These are phyloP conservation scores for Fusarium avenaceum DNA, from an alignment of 2,329 filamentous ascomycete species.

Conservation along the genomic window DNA sequence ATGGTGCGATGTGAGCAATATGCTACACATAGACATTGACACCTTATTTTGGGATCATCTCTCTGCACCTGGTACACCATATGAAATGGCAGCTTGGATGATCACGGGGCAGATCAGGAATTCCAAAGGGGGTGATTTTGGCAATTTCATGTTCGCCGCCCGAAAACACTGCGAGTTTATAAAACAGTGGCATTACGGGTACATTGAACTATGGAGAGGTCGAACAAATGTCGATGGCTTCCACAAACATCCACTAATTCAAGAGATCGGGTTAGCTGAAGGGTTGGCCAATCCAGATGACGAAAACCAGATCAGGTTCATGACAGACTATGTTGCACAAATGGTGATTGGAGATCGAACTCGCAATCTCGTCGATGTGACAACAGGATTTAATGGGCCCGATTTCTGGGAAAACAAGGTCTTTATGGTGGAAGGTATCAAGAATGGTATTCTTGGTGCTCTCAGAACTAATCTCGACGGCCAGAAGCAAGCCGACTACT, in stretches of 20 bases:
- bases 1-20: too few species aligned
- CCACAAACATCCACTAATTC: conserved; percentile 48
- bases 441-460: conserved; percentile 52
- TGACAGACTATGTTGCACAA: conserved; percentile 56
- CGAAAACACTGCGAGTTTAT: conserved; percentile 59
- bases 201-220: conserved; percentile 54
- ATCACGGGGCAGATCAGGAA: conserved; percentile 53
- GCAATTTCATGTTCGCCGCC: conserved; percentile 59
- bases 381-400: conserved; percentile 51
- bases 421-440: conserved; percentile 51
- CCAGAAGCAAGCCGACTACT: conserved; percentile 49
- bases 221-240: conserved; percentile 53
- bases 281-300: conserved; percentile 40
- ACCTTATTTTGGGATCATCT: conserved; percentile 59
- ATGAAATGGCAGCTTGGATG: conserved; percentile 54
- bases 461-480: conserved; percentile 50
- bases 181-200: conserved; percentile 58
- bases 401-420: conserved; percentile 52
- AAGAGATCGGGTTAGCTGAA: conserved; percentile 52
- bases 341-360: conserved; percentile 55
- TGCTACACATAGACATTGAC: conserved; percentile 47
- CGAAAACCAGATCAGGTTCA: conserved; percentile 41
- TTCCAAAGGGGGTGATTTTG: conserved; percentile 51
- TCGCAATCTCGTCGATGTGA: conserved; percentile 50
- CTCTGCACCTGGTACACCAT: conserved; percentile 53